These are phyloP conservation scores for Bombardia bombarda DNA, from an alignment of 495 filamentous ascomycete genomes.

Conservation along the genomic window DNA sequence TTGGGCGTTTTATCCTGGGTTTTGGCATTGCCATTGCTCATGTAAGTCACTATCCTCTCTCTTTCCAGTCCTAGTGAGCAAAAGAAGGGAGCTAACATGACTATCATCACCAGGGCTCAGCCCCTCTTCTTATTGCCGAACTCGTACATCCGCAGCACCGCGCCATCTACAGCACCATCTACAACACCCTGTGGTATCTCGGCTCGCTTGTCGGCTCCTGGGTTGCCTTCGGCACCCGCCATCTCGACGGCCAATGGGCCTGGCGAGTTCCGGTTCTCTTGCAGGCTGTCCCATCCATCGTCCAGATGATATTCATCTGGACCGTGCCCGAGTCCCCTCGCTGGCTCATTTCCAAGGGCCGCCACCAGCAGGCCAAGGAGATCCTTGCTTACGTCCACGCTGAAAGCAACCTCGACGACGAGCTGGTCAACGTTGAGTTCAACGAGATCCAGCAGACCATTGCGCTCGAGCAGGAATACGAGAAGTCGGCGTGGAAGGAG, in stretches of 20 bases:
- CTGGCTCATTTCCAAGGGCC: slow-evolving; percentile 21
- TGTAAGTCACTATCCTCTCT: slow-evolving; percentile 19
- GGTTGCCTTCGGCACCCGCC: slow-evolving; percentile 41
- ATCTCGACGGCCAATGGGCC: slow-evolving; percentile 43
- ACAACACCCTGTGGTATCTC: slow-evolving; percentile 21
- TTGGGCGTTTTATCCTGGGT: slow-evolving; percentile 54
- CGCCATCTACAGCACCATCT: slow-evolving; percentile 31
- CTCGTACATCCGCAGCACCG: slow-evolving; percentile 52
- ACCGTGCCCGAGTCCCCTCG: slow-evolving; percentile 28
- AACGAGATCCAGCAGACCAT: slow-evolving; percentile 18
- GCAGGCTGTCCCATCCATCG: slow-evolving; percentile 32
- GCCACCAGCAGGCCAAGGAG: slow-evolving; percentile 9
- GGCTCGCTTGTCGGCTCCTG: slow-evolving; percentile 42
- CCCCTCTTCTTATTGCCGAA: slow-evolving; percentile 53
- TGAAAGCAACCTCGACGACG: slow-evolving; percentile 28
- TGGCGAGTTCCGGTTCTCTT: slow-evolving; percentile 22
- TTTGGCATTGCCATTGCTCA: slow-evolving; percentile 51
- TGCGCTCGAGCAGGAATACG: slow-evolving; percentile 12
- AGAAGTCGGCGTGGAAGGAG: slow-evolving; percentile 13
- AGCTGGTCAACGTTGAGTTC: slow-evolving; percentile 16
- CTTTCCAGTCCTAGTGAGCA: neutral
- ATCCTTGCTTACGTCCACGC: slow-evolving; percentile 25
- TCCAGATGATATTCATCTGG: slow-evolving; percentile 40
- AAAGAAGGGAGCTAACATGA: no score
- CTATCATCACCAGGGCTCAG: slow-evolving; percentile 33